Evolutionary conservation across 495 filamentous ascomycete species (phyloP).

Genomic region (Chaetomidium leptoderma): DNA sequence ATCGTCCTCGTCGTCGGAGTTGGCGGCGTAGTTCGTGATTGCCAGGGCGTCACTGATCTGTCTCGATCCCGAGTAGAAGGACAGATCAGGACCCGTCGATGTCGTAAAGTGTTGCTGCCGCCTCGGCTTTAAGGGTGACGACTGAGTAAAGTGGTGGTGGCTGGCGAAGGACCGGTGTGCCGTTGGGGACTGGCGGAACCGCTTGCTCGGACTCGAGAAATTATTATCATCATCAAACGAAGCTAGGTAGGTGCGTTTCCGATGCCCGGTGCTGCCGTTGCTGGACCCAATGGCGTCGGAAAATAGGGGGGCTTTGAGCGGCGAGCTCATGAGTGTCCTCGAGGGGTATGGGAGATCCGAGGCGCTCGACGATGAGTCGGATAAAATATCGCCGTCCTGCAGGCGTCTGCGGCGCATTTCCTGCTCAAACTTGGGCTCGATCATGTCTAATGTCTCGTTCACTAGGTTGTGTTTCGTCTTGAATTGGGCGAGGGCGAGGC

Average conservation of each 20-base stretch:
- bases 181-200: conserved; percentile 64
- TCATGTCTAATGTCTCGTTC: conserved; percentile 66
- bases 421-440: conserved; percentile 70
- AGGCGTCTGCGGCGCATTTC: conserved; percentile 62
- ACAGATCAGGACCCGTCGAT: conserved; percentile 55
- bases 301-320: conserved; percentile 62
- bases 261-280: conserved; percentile 49
- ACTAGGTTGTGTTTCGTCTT: conserved; percentile 91
- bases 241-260: conserved; percentile 54
- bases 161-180: conserved; percentile 51
- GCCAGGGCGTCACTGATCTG: conserved; percentile 63
- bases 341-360: conserved; percentile 53
- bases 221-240: conserved; percentile 43
- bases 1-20: conserved; percentile 76
- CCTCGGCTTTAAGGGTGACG: conserved; percentile 68
- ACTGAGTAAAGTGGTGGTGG: conserved; percentile 67
- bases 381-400: conserved; percentile 61
- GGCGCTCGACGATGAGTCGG: conserved; percentile 77
- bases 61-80: conserved; percentile 60
- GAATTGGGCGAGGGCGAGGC: conserved; percentile 90
- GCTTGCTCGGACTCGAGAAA: conserved; percentile 55
- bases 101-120: conserved; percentile 62
- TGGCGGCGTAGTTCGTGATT: conserved; percentile 51
- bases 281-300: conserved; percentile 62
- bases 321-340: conserved; percentile 57